Base-by-base conservation (phyloP, 495 filamentous ascomycete species). In the Xylaria bambusicola region DNA sequence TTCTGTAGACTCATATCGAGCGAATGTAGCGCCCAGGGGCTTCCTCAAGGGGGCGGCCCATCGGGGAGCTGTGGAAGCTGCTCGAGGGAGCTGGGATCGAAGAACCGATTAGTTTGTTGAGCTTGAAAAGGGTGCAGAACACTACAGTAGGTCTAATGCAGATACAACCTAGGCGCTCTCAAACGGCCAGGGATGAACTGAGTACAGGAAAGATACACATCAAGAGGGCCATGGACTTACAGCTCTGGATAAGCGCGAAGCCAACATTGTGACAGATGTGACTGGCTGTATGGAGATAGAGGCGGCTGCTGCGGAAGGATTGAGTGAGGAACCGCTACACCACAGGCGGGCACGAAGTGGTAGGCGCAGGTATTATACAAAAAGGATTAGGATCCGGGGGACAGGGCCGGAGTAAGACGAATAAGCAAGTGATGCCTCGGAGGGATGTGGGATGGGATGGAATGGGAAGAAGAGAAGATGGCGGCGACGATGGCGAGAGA, bases 1-100 rank as follows among this genome's bases (percentile, higher is more conserved):
- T 63, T 89, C 88, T 55, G 92, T 92, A 52, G 89, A 90, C 76
- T 96, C 90, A 79, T 86, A 91, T 78, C 81, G 75, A 62, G 78
- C 77, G 66, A 81, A 84, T 53, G 75, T 77, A 21, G 81, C 72
- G 41, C 68, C 73, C 62, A 78, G 64, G 36, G 79, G 78, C 65
- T 74, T 76, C 56, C 82, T 73, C 29, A 80, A 56, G 61, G 80
- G 65, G 8, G 75, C 89, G 74, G 75, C 83, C 77, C 81, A 86
- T 84, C 74, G 87, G 69, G 69, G 73, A 69, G 81, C 67, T 62
- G 81, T 67, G 52, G 86, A 79, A 58, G 81, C 74, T 61, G 86
- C 81, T 76, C 86, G 81, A 52, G 88, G 88, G 69, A 92, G 81
- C 83, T 91, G 69, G 77, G 3, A 52, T 47, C 60, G 46, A 55